These are phyloP conservation scores for Deinandra increscens DNA, from an alignment of 129 eudicot species.

Conservation along the genomic window DNA sequence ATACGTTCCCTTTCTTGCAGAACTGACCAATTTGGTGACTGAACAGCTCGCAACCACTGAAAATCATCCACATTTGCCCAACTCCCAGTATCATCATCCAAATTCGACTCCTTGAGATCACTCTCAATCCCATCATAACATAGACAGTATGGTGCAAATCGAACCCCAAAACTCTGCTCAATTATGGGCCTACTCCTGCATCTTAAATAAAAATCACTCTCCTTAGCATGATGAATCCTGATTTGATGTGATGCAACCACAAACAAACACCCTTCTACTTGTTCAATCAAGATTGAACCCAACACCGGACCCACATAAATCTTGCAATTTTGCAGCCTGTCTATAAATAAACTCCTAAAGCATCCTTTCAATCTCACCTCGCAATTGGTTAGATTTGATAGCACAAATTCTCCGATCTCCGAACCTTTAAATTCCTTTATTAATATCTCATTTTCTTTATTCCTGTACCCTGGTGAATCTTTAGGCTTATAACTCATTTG, in stretches of 20 bases:
- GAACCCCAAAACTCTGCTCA: conserved; percentile 68
- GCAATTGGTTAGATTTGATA: conserved; percentile 58
- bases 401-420: conserved; percentile 56
- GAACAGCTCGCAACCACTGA: conserved; percentile 78
- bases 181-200: conserved; percentile 76
- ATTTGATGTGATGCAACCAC: conserved; percentile 81
- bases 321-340: conserved; percentile 55
- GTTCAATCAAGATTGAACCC: conserved; percentile 81
- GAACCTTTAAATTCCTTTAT: conserved; percentile 53
- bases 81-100: conserved; percentile 70
- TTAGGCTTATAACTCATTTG: conserved; percentile 23
- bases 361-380: conserved; percentile 72
- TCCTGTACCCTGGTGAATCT: conserved; percentile 60
- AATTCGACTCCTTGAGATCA: conserved; percentile 46
- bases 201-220: conserved; percentile 66
- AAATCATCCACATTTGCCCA: conserved; percentile 97
- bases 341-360: conserved; percentile 63
- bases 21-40: conserved; percentile 93
- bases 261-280: conserved; percentile 65
- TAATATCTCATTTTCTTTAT: conserved; percentile 52
- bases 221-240: conserved; percentile 71
- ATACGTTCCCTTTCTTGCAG: conserved; percentile 62
- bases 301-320: conserved; percentile 66
- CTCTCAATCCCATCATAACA: conserved; percentile 8
- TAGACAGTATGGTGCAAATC: conserved; percentile 71